A percentile compares a stretch with the other conserved stretches of the same genome.
These are phyloP conservation scores for Suillus subluteus DNA, from an alignment of 768 basidiomycete genomes.

Conservation along the genomic window DNA sequence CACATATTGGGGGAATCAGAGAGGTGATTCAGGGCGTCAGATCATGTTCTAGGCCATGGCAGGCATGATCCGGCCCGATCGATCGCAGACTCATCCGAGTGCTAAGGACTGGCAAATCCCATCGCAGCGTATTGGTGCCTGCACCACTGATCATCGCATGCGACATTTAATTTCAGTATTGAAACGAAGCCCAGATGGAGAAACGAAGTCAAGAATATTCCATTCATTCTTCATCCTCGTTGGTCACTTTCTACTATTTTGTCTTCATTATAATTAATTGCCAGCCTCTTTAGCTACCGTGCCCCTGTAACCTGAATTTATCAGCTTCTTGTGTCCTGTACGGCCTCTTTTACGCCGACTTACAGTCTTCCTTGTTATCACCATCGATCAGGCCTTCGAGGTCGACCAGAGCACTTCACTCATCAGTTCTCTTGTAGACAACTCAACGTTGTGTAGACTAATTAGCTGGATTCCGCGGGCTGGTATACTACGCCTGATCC, in stretches of 20 bases:
- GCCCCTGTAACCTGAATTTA: constrained; percentile 6
- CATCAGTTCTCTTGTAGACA: constrained; percentile 5
- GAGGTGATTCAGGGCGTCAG: constrained; percentile 2
- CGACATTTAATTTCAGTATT: background rate
- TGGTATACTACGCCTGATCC: constrained; percentile 1
- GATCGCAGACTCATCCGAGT: background rate
- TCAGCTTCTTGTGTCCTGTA: background rate
- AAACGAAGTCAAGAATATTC: constrained; percentile 1
- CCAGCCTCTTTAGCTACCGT: background rate
- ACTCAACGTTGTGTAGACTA: background rate
- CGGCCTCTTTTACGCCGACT: background rate
- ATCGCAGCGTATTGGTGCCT: background rate
- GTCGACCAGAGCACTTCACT: constrained; percentile 1
- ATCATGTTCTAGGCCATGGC: background rate
- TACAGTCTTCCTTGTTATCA: constrained; percentile 7
- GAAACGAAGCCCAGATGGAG: background rate
- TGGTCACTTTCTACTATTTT: background rate
- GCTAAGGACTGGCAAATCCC: background rate
- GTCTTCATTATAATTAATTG: constrained; percentile 1
- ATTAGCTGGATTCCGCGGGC: background rate
- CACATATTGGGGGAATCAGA: background rate
- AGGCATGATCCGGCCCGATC: background rate
- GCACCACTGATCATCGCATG: background rate
- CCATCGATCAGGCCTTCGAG: background rate
- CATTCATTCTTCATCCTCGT: background rate